These are phyloP conservation scores for Ophiostoma triangulosporum DNA, from an alignment of 2,329 filamentous ascomycete species.

Conservation along the genomic window DNA sequence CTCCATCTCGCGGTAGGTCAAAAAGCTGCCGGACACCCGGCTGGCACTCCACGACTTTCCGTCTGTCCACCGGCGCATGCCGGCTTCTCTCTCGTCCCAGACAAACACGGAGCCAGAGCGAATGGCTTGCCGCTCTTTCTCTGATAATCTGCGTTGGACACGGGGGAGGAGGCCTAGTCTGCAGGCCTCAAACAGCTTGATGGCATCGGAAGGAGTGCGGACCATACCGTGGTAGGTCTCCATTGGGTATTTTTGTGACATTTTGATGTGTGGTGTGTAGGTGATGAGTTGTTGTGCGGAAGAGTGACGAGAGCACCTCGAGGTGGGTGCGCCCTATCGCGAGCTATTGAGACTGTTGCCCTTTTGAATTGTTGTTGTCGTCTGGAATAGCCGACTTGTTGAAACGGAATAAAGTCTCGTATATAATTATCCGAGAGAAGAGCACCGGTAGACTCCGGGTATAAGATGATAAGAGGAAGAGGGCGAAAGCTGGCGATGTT, in stretches of 20 bases:
- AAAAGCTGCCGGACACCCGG: constrained; percentile 89
- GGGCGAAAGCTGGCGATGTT: background rate
- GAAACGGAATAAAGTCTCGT: background rate
- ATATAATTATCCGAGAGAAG: background rate
- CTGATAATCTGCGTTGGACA: constrained; percentile 83
- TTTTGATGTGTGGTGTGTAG: constrained; percentile 14
- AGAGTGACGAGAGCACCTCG: background rate
- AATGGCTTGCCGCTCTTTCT: constrained; percentile 94
- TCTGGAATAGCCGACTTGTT: background rate
- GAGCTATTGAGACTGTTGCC: background rate
- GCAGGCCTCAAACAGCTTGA: constrained; percentile 97
- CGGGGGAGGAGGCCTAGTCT: constrained; percentile 76
- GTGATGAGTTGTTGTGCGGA: background rate
- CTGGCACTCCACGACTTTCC: constrained; percentile 99
- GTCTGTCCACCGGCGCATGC: constrained; percentile 97
- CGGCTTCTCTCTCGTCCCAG: constrained; percentile 98
- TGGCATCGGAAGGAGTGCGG: constrained; percentile 89
- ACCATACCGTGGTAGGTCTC: constrained; percentile 95
- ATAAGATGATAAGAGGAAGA: background rate
- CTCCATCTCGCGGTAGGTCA: constrained; percentile 98
- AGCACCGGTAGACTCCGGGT: background rate
- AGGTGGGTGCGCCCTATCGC: background rate
- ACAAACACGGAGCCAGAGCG: constrained; percentile 95
- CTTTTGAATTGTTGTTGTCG: background rate
- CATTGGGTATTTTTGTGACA: constrained; percentile 39